Percentiles rank a stretch among this genome's conserved stretches.
Evolutionary conservation across 768 basidiomycete species (phyloP).

Genomic region (Suillus clintonianus): DNA sequence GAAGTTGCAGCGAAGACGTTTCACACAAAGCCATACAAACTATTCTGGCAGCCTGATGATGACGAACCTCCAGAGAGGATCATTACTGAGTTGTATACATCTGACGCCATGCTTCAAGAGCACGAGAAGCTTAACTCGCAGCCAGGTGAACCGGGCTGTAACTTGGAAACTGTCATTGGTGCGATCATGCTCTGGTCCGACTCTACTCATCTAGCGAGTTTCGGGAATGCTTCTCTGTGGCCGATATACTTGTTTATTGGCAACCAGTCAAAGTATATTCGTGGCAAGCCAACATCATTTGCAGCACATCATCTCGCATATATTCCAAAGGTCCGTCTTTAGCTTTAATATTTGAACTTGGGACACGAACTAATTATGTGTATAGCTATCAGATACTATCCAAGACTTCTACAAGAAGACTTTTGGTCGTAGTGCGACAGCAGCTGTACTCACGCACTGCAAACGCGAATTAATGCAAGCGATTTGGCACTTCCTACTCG

Average conservation of each 20-base stretch:
- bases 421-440: neutral
- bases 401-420: constrained; percentile 13
- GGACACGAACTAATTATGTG: neutral
- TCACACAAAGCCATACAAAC: neutral
- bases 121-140: neutral
- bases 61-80: neutral
- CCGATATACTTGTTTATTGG: constrained; percentile 14
- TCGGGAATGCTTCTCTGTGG: constrained; percentile 17
- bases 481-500: constrained; percentile 19
- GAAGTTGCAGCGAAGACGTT: neutral
- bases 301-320: constrained; percentile 22
- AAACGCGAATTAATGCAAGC: constrained; percentile 27
- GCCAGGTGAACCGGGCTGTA: constrained; percentile 2
- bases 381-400: constrained; percentile 16
- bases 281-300: constrained; percentile 8
- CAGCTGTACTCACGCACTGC: constrained; percentile 14
- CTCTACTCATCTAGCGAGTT: constrained; percentile 20
- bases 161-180: constrained; percentile 15
- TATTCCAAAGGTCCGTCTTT: constrained; percentile 12
- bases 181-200: constrained; percentile 29
- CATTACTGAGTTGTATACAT: neutral
- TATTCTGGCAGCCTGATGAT: constrained; percentile 4
- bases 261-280: constrained; percentile 7
- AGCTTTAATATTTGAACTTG: too few relatives aligned
- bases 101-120: constrained; percentile 3